Evolutionary conservation across 2,329 filamentous ascomycete species (phyloP).

Genomic region (Claviceps spartinae): DNA sequence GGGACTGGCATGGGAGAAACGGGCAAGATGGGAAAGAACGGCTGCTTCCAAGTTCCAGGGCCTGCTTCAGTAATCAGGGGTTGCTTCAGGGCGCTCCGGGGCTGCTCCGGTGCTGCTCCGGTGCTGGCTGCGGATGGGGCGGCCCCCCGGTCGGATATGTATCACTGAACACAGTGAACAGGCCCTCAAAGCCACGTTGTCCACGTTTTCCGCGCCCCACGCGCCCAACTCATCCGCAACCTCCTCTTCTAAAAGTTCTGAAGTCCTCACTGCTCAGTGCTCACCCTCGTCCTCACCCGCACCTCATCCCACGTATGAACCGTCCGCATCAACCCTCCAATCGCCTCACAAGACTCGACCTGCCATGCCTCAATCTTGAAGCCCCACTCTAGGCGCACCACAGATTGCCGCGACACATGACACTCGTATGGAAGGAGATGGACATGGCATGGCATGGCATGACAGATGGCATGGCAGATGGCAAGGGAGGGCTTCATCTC

Average conservation of each 20-base stretch:
- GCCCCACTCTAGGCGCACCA: neutral
- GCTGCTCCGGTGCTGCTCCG: no score
- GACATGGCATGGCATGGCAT: neutral
- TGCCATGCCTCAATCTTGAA: neutral
- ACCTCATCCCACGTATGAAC: neutral
- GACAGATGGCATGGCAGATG: neutral
- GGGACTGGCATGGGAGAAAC: neutral
- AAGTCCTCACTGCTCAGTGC: no score
- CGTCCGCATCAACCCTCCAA: neutral
- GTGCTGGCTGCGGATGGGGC: no score
- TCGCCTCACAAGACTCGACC: neutral
- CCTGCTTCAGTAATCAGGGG: neutral
- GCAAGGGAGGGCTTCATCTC: neutral
- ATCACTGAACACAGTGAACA: no score
- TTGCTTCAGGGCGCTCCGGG: no score
- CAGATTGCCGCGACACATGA: neutral
- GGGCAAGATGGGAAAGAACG: neutral
- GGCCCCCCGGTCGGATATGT: no score
- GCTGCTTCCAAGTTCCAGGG: neutral
- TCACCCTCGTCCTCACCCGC: neutral
- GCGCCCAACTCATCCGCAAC: neutral
- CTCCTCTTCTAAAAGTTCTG: no score
- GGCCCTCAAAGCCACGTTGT: neutral
- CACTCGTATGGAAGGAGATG: neutral
- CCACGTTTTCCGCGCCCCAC: neutral